Conservation (phyloP, 2,329 filamentous ascomycete genomes). For the Hymenotorrendiella dingleyae region DNA sequence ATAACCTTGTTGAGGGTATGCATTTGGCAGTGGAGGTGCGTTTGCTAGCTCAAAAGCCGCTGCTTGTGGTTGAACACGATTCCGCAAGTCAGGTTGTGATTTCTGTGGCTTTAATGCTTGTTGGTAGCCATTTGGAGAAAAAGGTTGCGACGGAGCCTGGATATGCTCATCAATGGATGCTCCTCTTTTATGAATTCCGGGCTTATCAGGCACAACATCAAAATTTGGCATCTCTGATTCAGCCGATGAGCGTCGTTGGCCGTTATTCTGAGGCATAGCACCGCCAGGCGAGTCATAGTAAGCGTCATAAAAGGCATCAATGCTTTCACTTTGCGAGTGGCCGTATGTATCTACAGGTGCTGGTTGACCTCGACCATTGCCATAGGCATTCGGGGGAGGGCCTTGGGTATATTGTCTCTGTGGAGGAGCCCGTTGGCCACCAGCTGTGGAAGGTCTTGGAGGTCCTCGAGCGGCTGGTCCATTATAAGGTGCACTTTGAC, state of each 20-base stretch:
- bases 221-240: slow-evolving; percentile 29
- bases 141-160: slow-evolving; percentile 33
- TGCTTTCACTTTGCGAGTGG: slow-evolving; percentile 30
- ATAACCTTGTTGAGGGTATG: slow-evolving; percentile 27
- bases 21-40: slow-evolving; percentile 46
- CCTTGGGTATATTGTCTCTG: slow-evolving; percentile 46
- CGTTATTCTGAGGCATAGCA: slow-evolving; percentile 13
- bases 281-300: slow-evolving; percentile 40
- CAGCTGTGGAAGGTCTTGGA: slow-evolving; percentile 50
- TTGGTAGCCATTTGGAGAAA: slow-evolving; percentile 24
- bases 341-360: slow-evolving; percentile 30
- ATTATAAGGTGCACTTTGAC: slow-evolving; percentile 39
- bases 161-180: slow-evolving; percentile 28
- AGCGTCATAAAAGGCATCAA: slow-evolving; percentile 50
- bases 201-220: slow-evolving; percentile 14
- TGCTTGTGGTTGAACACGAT: slow-evolving; percentile 46
- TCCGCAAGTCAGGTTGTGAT: slow-evolving; percentile 60
- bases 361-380: slow-evolving; percentile 2
- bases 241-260: slow-evolving; percentile 18
- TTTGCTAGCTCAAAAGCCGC: slow-evolving; percentile 73
- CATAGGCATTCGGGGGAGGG: slow-evolving; percentile 13
- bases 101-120: slow-evolving; percentile 52
- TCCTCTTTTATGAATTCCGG: slow-evolving; percentile 18
- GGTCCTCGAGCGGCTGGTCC: slow-evolving; percentile 40
- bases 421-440: slow-evolving; percentile 45